Percentiles rank a stretch among this genome's conserved stretches.
phyloP scores from a whole-genome alignment of 345 rosid genomes.

The Cardamine chenopodiifolia region DNA sequence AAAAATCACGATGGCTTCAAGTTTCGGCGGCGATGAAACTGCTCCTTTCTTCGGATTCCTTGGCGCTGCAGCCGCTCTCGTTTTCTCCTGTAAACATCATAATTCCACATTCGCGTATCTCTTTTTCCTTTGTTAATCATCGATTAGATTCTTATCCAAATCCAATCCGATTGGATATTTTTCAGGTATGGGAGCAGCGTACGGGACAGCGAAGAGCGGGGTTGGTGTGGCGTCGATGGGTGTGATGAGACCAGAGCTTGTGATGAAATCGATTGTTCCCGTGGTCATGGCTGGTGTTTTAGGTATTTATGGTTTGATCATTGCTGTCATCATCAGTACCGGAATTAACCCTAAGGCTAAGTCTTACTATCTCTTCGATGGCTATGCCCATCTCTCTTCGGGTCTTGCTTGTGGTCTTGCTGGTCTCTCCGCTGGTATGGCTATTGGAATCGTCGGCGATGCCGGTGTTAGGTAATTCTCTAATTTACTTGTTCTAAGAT shows the following conservation, averaged over 20 bases:
- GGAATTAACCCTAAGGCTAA: constrained; percentile 86
- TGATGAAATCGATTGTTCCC: constrained; percentile 85
- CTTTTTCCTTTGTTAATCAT: neutral
- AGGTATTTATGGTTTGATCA: constrained; percentile 81
- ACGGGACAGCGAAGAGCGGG: constrained; percentile 84
- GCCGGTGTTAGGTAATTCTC: constrained; percentile 45
- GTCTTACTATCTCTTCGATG: constrained; percentile 78
- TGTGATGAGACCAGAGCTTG: constrained; percentile 90
- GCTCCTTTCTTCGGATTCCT: constrained; percentile 93
- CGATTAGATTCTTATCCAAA: neutral
- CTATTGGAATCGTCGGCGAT: constrained; percentile 50
- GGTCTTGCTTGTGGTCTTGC: constrained; percentile 58
- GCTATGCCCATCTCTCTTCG: constrained; percentile 75
- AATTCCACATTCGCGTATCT: neutral
- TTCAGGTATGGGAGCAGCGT: constrained; percentile 83
- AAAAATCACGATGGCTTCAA: constrained; percentile 48
- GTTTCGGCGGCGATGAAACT: constrained; percentile 80
- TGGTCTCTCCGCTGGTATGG: constrained; percentile 49
- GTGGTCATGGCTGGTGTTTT: constrained; percentile 91
- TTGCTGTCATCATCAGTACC: constrained; percentile 81
- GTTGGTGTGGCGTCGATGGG: constrained; percentile 90
- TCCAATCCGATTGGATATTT: neutral
- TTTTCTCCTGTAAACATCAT: constrained; percentile 72
- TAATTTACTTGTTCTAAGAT: neutral
- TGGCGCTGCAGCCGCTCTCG: constrained; percentile 89